These are phyloP conservation scores for Trametes hirsuta DNA, from an alignment of 1,284 basidiomycete genomes.

Conservation along the genomic window DNA sequence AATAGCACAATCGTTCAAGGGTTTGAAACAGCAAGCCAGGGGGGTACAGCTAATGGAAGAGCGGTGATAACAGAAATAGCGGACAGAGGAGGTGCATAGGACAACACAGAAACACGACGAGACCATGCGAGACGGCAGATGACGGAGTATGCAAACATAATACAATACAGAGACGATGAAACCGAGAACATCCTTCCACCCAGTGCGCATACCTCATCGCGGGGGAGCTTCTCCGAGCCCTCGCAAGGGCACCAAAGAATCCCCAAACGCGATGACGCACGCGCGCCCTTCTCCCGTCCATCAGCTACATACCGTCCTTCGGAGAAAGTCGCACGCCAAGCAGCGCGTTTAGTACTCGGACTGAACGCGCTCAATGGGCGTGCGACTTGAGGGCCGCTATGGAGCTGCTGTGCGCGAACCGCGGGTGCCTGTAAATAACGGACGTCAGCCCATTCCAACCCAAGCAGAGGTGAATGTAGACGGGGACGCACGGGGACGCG, in stretches of 20 bases:
- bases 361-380: slow-evolving; percentile 4
- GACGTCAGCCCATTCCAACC: not conserved
- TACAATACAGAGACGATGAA: not conserved
- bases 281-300: slow-evolving; percentile 8
- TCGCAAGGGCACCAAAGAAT: slow-evolving; percentile 1
- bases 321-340: slow-evolving; percentile 6
- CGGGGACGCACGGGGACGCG: not conserved
- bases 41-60: no score
- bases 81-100: no score
- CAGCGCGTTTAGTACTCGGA: slow-evolving; percentile 2
- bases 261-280: slow-evolving; percentile 8
- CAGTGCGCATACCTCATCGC: slow-evolving; percentile 5
- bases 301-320: slow-evolving; percentile 16
- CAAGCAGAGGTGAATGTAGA: not conserved
- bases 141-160: not conserved
- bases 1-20: no score
- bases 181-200: not conserved
- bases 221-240: slow-evolving; percentile 10
- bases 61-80: no score
- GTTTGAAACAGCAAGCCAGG: no score
- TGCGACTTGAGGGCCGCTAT: slow-evolving; percentile 12
- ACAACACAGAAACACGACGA: no score
- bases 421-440: not conserved
- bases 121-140: not conserved
- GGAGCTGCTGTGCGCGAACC: slow-evolving; percentile 7